A percentile compares a stretch with the other conserved stretches of the same genome.
phyloP scores from a whole-genome alignment of 169 alveolate species.

The Eimeria acervulina region DNA sequence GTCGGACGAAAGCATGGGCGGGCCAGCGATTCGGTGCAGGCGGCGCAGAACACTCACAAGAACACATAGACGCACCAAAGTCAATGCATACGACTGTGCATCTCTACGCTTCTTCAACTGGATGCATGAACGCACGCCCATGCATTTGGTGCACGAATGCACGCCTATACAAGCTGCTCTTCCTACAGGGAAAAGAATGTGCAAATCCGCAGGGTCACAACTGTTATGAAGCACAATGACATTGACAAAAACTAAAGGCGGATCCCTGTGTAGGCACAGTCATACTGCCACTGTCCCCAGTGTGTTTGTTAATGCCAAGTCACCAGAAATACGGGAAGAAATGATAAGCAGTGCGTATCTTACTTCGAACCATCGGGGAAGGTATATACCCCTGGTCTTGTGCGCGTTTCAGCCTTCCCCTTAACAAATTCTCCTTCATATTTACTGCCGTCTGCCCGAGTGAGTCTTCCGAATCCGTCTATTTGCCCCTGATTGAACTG shows the following conservation, averaged over 20 bases:
- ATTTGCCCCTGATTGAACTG: slow-evolving; percentile 90
- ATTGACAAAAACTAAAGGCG: background rate
- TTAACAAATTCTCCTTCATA: slow-evolving; percentile 90
- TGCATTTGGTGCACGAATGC: background rate
- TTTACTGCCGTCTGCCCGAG: slow-evolving; percentile 90
- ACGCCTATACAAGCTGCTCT: background rate
- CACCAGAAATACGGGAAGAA: background rate
- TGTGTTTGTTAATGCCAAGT: background rate
- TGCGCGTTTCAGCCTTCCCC: slow-evolving; percentile 83
- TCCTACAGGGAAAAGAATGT: background rate
- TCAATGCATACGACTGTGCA: background rate
- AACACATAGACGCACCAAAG: background rate
- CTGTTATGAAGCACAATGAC: background rate
- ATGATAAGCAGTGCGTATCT: background rate
- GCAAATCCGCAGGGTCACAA: background rate
- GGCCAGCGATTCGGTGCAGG: background rate
- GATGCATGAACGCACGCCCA: background rate
- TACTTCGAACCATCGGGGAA: slow-evolving; percentile 83
- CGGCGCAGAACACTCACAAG: background rate
- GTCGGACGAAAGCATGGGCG: background rate
- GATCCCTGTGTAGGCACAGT: background rate
- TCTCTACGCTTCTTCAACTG: background rate
- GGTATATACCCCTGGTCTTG: slow-evolving; percentile 82
- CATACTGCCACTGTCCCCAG: background rate
- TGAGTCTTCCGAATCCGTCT: slow-evolving; percentile 92